phyloP scores from a whole-genome alignment of 371 early-diverging fungal species.

The Lichtheimia ornata region DNA sequence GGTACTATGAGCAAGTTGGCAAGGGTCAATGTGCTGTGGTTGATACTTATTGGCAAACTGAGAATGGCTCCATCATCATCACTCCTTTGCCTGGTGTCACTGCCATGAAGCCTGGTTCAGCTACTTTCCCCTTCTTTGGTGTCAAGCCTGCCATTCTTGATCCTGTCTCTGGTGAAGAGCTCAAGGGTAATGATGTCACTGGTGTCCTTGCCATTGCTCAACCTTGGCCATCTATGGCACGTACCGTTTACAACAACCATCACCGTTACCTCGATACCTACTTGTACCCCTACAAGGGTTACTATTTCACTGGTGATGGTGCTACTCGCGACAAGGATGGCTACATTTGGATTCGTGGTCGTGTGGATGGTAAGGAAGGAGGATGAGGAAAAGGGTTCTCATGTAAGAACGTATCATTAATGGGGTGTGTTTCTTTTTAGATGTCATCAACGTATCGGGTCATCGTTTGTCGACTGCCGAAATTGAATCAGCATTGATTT shows the following conservation, averaged over 20 bases:
- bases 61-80: slow-evolving; percentile 95
- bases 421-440: slow-evolving; percentile 5
- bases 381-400: not conserved
- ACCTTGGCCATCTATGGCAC: slow-evolving; percentile 95
- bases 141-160: slow-evolving; percentile 87
- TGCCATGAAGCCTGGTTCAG: slow-evolving; percentile 93
- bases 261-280: slow-evolving; percentile 89
- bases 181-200: slow-evolving; percentile 72
- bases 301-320: slow-evolving; percentile 92
- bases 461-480: slow-evolving; percentile 97
- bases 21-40: slow-evolving; percentile 88
- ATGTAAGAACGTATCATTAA: not conserved
- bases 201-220: slow-evolving; percentile 88
- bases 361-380: slow-evolving; percentile 72
- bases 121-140: slow-evolving; percentile 97
- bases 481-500: slow-evolving; percentile 88
- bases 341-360: slow-evolving; percentile 93
- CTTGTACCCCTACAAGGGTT: slow-evolving; percentile 82
- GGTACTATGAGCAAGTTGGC: slow-evolving; percentile 94
- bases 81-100: slow-evolving; percentile 91
- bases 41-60: slow-evolving; percentile 98
- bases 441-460: slow-evolving; percentile 99
- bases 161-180: slow-evolving; percentile 78
- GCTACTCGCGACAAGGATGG: slow-evolving; percentile 90
- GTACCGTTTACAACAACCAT: slow-evolving; percentile 90